These are phyloP conservation scores for Nepenthes alata DNA, from an alignment of 179 eudicot genomes.

Conservation along the genomic window DNA sequence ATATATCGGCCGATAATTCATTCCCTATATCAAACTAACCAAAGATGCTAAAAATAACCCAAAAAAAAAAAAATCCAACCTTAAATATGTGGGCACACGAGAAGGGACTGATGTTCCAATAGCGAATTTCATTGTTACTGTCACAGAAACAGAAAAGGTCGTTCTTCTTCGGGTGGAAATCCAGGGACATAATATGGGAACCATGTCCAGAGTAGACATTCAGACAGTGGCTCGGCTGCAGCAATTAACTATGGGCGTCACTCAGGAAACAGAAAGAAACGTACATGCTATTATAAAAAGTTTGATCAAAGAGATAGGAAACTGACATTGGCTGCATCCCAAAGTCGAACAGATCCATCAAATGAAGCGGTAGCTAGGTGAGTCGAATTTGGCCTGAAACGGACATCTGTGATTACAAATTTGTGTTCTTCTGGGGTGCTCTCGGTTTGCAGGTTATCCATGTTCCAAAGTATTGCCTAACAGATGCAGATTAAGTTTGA, in stretches of 20 bases:
- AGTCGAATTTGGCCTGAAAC: conserved; percentile 81
- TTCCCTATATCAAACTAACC: no score
- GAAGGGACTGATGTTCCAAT: conserved; percentile 66
- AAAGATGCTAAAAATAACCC: no score
- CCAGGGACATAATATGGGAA: conserved; percentile 68
- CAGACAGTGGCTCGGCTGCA: conserved; percentile 75
- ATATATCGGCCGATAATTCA: no score
- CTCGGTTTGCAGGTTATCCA: conserved; percentile 65
- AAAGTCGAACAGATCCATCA: conserved; percentile 77
- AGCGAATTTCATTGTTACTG: conserved; percentile 67
- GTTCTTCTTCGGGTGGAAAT: conserved; percentile 75
- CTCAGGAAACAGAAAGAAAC: background rate
- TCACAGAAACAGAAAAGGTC: conserved; percentile 86
- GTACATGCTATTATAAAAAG: conserved; percentile 1
- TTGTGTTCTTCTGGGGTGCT: conserved; percentile 77
- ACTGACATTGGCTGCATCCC: conserved; percentile 87
- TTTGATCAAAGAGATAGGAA: conserved; percentile 10
- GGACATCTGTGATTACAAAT: conserved; percentile 61
- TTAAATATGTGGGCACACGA: conserved; percentile 58
- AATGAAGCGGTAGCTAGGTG: conserved; percentile 77
- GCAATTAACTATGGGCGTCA: conserved; percentile 5
- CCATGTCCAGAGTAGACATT: conserved; percentile 51
- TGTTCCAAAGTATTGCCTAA: conserved; percentile 84
- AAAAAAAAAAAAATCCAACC: conserved; percentile 25
- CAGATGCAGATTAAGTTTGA: conserved; percentile 4